Evolutionary conservation across 2,329 filamentous ascomycete species (phyloP), one percentile per base, ranked within the genome.

Genomic region (Hortaea sp.): DNA sequence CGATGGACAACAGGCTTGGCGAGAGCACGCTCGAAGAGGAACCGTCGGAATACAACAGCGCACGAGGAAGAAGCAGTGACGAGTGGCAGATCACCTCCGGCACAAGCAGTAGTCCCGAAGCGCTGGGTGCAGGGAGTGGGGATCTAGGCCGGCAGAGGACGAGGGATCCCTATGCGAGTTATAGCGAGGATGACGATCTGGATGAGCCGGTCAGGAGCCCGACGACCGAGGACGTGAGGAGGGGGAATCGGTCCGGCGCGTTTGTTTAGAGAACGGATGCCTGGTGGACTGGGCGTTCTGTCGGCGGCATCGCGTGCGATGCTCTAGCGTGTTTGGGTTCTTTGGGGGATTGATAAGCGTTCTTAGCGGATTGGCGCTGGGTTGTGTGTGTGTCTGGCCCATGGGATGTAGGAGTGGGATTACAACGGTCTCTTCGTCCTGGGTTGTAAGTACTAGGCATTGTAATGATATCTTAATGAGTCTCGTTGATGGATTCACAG

Each of bases 11-110:
- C 20, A 20, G 20, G 20, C 20, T 20, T 20, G 20, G 20, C 20
- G 20, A 20, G 20, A 20, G 20, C 20, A 20, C 20, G 20, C 20
- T 20, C 20, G 20, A 35, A 35, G 7, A 9, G 32, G 9, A 35
- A n/a, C 32, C 9, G 32, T 35, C 32, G 32, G 7, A 35, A 9
- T 41, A 38, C 47, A 27, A 52, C 54, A 39, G 45, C 48, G 13
- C 44, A 47, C 7, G 49, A 51, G 10, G 51, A 50, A 29, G 45
- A n/a, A 49, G 51, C 28, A 58, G 57, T 38, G 61, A 62, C 30
- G 62, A 63, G 40, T 64, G 60, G 61, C 59, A 63, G 34, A 52
- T 60, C 31, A 57, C 58, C 0, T 55, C 53, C 6, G 57, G 57
- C n/a, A 52, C 50, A 30, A 35, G 32, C 32, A 35, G 32, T 35